Evolutionary conservation across 2,329 filamentous ascomycete species (phyloP).

Genomic region (Fusarium pseudocircinatum): DNA sequence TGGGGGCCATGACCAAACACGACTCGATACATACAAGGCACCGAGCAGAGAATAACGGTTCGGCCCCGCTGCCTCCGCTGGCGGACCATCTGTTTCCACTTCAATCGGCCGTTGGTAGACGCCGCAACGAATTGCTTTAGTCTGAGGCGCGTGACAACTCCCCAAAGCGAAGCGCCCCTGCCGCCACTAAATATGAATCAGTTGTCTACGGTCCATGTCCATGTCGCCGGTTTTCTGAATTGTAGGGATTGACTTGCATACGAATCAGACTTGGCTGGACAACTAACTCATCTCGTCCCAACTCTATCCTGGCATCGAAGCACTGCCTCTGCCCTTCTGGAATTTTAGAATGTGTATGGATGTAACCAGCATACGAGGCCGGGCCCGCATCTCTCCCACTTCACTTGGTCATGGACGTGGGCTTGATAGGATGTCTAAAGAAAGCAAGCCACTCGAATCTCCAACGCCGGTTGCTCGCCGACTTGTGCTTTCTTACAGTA

Average conservation of each 20-base stretch:
- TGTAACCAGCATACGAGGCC: neutral
- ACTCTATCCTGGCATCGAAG: slow-evolving; percentile 14
- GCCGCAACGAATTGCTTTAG: slow-evolving; percentile 9
- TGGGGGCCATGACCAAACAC: neutral
- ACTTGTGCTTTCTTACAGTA: slow-evolving; percentile 11
- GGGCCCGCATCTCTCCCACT: slow-evolving; percentile 16
- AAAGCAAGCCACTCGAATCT: slow-evolving; percentile 20
- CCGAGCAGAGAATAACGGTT: slow-evolving; percentile 9
- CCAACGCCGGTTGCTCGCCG: slow-evolving; percentile 19
- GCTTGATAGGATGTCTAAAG: slow-evolving; percentile 18
- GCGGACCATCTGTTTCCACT: slow-evolving; percentile 36
- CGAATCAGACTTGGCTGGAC: slow-evolving; percentile 16
- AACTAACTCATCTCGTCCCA: slow-evolving; percentile 31
- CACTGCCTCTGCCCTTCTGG: neutral
- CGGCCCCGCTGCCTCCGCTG: slow-evolving; percentile 38
- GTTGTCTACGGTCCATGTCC: slow-evolving; percentile 20
- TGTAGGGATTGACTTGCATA: slow-evolving; percentile 26
- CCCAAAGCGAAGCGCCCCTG: slow-evolving; percentile 36
- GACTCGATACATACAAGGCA: neutral
- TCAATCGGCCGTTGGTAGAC: slow-evolving; percentile 27
- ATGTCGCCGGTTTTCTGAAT: slow-evolving; percentile 24
- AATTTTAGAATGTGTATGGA: neutral
- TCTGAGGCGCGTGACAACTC: slow-evolving; percentile 10
- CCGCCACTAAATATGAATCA: slow-evolving; percentile 30
- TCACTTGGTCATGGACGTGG: slow-evolving; percentile 6